Percentiles rank a stretch among this genome's conserved stretches.
phyloP scores from a whole-genome alignment of 148 eudicot genomes.

The Persicaria tinctoria region DNA sequence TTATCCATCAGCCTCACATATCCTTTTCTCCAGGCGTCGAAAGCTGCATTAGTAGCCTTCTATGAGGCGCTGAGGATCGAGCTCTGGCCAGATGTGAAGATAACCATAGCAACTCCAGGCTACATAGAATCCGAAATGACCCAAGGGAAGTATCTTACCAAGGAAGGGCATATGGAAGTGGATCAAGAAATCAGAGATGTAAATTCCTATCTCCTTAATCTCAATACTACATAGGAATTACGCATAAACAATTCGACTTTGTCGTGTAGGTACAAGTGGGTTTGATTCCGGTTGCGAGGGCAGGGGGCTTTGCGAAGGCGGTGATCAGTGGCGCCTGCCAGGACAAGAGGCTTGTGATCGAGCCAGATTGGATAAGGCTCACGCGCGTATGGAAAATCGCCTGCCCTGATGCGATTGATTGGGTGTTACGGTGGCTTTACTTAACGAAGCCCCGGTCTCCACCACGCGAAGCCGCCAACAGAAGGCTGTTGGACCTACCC shows the following conservation, averaged over 20 bases:
- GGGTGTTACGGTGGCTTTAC: neutral
- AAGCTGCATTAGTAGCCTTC: neutral
- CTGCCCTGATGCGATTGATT: neutral
- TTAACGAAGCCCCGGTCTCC: neutral
- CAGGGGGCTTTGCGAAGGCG: neutral
- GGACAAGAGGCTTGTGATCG: neutral
- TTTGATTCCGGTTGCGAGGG: neutral
- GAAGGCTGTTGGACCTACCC: neutral
- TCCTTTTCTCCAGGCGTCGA: neutral
- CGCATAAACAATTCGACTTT: neutral
- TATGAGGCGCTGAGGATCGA: neutral
- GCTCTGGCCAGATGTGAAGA: neutral
- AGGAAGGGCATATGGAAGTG: constrained; percentile 27
- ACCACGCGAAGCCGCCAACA: neutral
- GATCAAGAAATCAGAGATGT: constrained; percentile 37
- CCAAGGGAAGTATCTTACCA: constrained; percentile 24
- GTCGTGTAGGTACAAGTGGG: constrained; percentile 9
- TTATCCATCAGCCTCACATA: neutral
- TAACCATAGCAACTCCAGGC: neutral
- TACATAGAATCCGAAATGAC: constrained; percentile 1
- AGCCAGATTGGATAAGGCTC: neutral
- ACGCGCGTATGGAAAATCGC: neutral
- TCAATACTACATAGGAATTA: neutral
- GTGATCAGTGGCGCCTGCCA: neutral
- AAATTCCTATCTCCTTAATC: neutral